Conservation (phyloP, 371 early-diverging fungal genomes). For the Lichtheimia hyalospora region DNA sequence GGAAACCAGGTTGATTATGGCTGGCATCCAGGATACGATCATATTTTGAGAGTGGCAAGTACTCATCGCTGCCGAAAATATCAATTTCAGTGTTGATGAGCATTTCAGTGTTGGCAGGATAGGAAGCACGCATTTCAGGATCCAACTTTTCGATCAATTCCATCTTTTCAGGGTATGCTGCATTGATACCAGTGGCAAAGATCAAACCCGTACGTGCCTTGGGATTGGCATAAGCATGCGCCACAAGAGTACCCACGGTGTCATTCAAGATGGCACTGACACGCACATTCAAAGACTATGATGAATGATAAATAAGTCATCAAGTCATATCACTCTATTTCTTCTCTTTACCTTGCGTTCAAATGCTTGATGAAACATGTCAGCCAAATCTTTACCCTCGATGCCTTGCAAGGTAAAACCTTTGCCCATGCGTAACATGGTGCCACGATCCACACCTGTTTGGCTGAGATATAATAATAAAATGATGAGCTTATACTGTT, state of each 20-base stretch:
- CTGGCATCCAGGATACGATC: constrained; percentile 75
- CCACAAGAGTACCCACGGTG: constrained; percentile 87
- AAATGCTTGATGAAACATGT: constrained; percentile 76
- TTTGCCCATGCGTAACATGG: constrained; percentile 88
- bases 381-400: constrained; percentile 80
- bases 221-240: constrained; percentile 80
- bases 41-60: constrained; percentile 78
- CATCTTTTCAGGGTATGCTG: constrained; percentile 82
- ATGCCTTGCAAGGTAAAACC: constrained; percentile 79
- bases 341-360: constrained; percentile 51
- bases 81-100: constrained; percentile 85
- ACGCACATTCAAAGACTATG: constrained; percentile 58
- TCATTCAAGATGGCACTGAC: constrained; percentile 90
- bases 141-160: constrained; percentile 68
- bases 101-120: constrained; percentile 66
- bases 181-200: constrained; percentile 92
- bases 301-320: not conserved
- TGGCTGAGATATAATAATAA: constrained; percentile 55
- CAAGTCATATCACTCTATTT: not conserved
- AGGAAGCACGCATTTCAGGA: constrained; percentile 15
- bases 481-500: not conserved
- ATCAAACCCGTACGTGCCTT: constrained; percentile 83
- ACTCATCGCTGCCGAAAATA: constrained; percentile 68
- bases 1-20: constrained; percentile 69
- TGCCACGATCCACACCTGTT: constrained; percentile 73